These are phyloP conservation scores for Knoxdaviesia proteae DNA, from an alignment of 2,329 filamentous ascomycete genomes.

Conservation along the genomic window DNA sequence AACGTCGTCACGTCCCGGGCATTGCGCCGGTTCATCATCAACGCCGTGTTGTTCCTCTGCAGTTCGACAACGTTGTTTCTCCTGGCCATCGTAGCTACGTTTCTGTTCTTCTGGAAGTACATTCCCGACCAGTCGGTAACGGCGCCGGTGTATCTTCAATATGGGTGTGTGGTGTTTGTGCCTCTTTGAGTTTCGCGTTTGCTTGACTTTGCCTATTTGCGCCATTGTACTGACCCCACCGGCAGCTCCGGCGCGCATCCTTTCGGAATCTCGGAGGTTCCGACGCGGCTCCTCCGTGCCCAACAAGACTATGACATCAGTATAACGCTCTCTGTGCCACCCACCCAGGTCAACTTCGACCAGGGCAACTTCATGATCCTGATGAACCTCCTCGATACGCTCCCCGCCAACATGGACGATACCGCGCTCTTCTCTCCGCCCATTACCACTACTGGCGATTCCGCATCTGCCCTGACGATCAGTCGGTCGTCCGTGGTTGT, in stretches of 20 bases:
- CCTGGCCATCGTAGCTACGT: slow-evolving; percentile 26
- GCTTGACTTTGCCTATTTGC: background rate
- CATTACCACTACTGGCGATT: slow-evolving; percentile 13
- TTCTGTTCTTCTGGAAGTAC: slow-evolving; percentile 33
- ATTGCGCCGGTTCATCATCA: slow-evolving; percentile 27
- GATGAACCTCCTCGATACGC: slow-evolving; percentile 41
- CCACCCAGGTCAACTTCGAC: slow-evolving; percentile 52
- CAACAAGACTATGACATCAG: slow-evolving; percentile 72
- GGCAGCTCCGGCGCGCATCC: slow-evolving; percentile 27
- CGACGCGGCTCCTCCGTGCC: slow-evolving; percentile 34
- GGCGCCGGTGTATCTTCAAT: slow-evolving; percentile 33
- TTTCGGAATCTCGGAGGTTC: slow-evolving; percentile 27
- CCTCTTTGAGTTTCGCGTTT: background rate
- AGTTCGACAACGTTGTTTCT: slow-evolving; percentile 22
- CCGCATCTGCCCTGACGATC: slow-evolving; percentile 8
- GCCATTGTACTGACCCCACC: background rate
- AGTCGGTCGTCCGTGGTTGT: slow-evolving; percentile 21
- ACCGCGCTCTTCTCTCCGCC: slow-evolving; percentile 6
- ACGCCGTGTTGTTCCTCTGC: slow-evolving; percentile 21
- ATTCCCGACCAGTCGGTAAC: slow-evolving; percentile 32
- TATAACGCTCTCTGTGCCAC: slow-evolving; percentile 55
- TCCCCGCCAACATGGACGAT: slow-evolving; percentile 3
- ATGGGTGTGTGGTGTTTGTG: slow-evolving; percentile 22
- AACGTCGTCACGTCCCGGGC: slow-evolving; percentile 24
- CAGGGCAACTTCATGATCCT: slow-evolving; percentile 92